phyloP scores from a whole-genome alignment of 805 yeast genomes.

The Pichia phayaonensis region DNA sequence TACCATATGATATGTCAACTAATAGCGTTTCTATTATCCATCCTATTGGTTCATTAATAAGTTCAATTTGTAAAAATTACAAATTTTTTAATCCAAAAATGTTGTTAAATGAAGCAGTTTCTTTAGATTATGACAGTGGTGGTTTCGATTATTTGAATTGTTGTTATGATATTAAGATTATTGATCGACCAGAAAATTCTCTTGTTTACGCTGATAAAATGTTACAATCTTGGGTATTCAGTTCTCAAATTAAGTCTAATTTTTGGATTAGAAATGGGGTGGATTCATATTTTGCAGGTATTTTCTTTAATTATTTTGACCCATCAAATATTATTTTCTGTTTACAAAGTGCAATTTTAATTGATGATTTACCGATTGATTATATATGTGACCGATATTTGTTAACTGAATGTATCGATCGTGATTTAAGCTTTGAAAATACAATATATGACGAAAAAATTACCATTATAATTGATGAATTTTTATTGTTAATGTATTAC shows the following conservation, averaged over 20 bases:
- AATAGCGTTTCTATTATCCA: conserved; percentile 49
- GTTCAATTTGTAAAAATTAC: conserved; percentile 33
- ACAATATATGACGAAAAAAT: conserved; percentile 44
- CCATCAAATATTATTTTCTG: conserved; percentile 37
- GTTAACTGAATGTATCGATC: conserved; percentile 25
- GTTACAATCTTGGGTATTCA: conserved; percentile 51
- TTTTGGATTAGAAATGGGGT: conserved; percentile 73
- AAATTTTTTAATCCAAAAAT: conserved; percentile 21
- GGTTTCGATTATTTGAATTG: neutral
- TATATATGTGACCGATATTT: conserved; percentile 52
- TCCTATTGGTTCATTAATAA: conserved; percentile 52
- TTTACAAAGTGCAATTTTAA: conserved; percentile 35
- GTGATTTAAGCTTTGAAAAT: conserved; percentile 17
- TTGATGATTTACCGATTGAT: conserved; percentile 29
- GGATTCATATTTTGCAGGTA: conserved; percentile 21
- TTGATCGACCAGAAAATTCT: neutral
- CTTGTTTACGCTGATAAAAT: conserved; percentile 47
- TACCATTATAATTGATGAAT: conserved; percentile 35
- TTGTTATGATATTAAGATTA: conserved; percentile 2
- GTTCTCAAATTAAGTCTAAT: conserved; percentile 54
- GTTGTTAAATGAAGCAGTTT: conserved; percentile 6
- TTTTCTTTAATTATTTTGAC: conserved; percentile 17
- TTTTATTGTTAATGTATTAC: conserved; percentile 37
- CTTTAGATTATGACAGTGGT: neutral
- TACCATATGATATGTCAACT: conserved; percentile 29